Evolutionary conservation across 2,329 filamentous ascomycete species (phyloP), one percentile per base, ranked within the genome.

Genomic region (Helotiales sp.): DNA sequence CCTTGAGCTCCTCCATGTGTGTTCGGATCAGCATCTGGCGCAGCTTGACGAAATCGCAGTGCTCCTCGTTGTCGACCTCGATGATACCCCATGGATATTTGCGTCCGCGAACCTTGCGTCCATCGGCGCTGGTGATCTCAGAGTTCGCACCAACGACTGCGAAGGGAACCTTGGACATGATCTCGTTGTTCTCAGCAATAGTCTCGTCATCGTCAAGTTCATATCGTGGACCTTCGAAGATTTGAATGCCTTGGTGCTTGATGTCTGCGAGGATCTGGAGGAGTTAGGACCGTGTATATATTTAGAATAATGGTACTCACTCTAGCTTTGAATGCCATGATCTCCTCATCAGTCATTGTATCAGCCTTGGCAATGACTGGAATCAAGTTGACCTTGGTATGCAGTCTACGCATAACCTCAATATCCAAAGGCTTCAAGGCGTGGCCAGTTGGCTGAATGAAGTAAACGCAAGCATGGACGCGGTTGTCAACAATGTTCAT

Each of bases 1-100:
- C 95, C 88, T 99, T 99, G 81, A 99, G 91, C 81, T 99, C 95
- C 76, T 99, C 95, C 95, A 99, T 99, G 84, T 99, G 95, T 57
- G 95, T 99, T 76, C 95, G 90, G 81, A 99, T 98, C 68, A 99
- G 87, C 95, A 99, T 99, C 79, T 99, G 95, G 76, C 95, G 92
- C 62, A 99, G 87, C 87, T 99, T 99, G 78, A 98, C 95, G 68
- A 99, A 99, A 79, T 99, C 95, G 73, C 95, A 99, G 82, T 99
- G 95, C 77, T 99, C 95, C 84, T 99, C 95, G 75, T 99, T 99
- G 79, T 99, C 95, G 64, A 99, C 95, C 79, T 99, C 95, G 67
- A 99, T 97, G 70, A 95, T 87, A 79, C 95, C 95, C 95, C 95
- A 99, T 15, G 95, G 95, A 79, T 98, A 98, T 69, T 90, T 86